phyloP scores from a whole-genome alignment of 371 early-diverging fungal species.

The Zychaea mexicana region DNA sequence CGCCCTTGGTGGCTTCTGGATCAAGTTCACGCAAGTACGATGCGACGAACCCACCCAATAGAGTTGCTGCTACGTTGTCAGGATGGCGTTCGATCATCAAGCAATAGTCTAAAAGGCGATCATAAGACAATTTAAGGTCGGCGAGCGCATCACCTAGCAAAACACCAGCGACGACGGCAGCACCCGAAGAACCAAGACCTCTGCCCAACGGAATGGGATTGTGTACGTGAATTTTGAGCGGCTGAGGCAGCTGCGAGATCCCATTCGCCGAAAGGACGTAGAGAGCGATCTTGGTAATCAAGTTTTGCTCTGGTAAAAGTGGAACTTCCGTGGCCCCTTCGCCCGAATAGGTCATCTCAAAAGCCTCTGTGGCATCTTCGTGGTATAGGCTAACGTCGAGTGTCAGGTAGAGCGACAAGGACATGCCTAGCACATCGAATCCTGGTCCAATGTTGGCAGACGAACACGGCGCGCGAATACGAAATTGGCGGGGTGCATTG shows the following conservation, averaged over 20 bases:
- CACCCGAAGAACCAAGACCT: constrained; percentile 94
- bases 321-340: constrained; percentile 82
- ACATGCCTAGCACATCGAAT: constrained; percentile 93
- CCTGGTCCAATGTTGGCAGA: constrained; percentile 98
- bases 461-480: constrained; percentile 88
- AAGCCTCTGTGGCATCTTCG: constrained; percentile 19
- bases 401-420: constrained; percentile 82
- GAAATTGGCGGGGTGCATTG: constrained; percentile 55
- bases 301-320: constrained; percentile 76
- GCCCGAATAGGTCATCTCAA: constrained; percentile 78
- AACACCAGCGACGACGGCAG: constrained; percentile 96
- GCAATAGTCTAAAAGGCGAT: constrained; percentile 85
- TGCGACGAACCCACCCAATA: constrained; percentile 94
- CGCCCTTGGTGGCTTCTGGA: constrained; percentile 54
- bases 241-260: constrained; percentile 54
- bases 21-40: constrained; percentile 69
- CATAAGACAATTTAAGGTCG: constrained; percentile 63
- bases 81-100: constrained; percentile 94
- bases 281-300: constrained; percentile 88
- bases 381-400: constrained; percentile 56
- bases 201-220: constrained; percentile 95
- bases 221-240: constrained; percentile 69
- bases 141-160: constrained; percentile 80
- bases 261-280: constrained; percentile 80
- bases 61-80: constrained; percentile 93